Conservation (phyloP, 768 basidiomycete species). For the Collybia sordida region DNA sequence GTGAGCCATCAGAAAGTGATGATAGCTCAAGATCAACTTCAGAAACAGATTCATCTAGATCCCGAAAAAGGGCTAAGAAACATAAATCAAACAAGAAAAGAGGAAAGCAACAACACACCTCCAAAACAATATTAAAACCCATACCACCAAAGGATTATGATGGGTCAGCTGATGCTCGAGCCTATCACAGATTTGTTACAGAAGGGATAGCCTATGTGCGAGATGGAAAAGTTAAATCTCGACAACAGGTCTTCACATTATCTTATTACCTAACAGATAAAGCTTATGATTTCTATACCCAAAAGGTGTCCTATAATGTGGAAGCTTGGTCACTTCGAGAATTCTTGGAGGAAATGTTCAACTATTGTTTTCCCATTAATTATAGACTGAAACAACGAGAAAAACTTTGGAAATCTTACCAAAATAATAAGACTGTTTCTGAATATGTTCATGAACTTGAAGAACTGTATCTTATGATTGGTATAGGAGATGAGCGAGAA, state of each 20-base stretch:
- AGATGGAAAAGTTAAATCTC: slow-evolving; percentile 12
- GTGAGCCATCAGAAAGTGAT: too few relatives aligned
- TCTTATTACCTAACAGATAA: slow-evolving; percentile 27
- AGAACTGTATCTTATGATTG: slow-evolving; percentile 31
- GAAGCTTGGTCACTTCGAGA: slow-evolving; percentile 18
- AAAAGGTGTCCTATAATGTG: slow-evolving; percentile 22
- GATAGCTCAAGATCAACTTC: background rate
- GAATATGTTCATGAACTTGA: slow-evolving; percentile 34
- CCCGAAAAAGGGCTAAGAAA: background rate
- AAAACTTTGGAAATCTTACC: slow-evolving; percentile 18
- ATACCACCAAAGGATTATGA: slow-evolving; percentile 23
- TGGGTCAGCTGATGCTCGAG: slow-evolving; percentile 18
- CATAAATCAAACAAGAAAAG: background rate
- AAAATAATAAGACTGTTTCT: slow-evolving; percentile 23
- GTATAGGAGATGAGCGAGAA: slow-evolving; percentile 22
- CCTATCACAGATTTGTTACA: slow-evolving; percentile 24
- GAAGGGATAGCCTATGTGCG: slow-evolving; percentile 20
- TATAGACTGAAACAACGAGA: slow-evolving; percentile 22
- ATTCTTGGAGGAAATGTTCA: slow-evolving; percentile 24
- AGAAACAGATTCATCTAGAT: background rate
- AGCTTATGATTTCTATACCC: slow-evolving; percentile 31
- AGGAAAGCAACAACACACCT: background rate
- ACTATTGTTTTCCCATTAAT: slow-evolving; percentile 35
- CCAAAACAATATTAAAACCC: slow-evolving; percentile 17
- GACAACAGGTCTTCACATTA: slow-evolving; percentile 18